Percentiles rank a stretch among this genome's conserved stretches.
Evolutionary conservation across 2,329 filamentous ascomycete genomes (phyloP).

Genomic region (Paradendryphiella salina): DNA sequence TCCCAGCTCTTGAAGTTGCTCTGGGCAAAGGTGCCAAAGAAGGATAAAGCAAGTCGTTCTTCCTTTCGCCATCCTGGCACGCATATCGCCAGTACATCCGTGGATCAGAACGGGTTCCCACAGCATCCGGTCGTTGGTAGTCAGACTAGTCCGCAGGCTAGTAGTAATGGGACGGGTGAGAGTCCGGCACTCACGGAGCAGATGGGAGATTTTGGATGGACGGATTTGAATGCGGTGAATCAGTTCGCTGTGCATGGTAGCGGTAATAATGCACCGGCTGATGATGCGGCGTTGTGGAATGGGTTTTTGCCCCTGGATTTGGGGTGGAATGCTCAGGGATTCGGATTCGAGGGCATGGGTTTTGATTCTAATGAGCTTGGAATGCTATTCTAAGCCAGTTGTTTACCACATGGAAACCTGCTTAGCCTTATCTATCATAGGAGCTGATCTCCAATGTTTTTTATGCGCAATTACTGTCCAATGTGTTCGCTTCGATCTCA

Average conservation of each 20-base stretch:
- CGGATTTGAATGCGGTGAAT: constrained; percentile 53
- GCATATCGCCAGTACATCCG: constrained; percentile 30
- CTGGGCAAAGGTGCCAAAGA: constrained; percentile 52
- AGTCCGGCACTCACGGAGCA: constrained; percentile 51
- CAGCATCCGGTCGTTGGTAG: constrained; percentile 17
- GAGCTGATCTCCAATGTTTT: no score
- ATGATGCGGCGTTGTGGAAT: constrained; percentile 40
- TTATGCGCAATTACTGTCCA: no score
- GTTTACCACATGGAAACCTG: no score
- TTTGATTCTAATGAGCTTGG: constrained; percentile 35
- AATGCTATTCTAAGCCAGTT: constrained; percentile 32
- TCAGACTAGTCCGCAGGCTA: constrained; percentile 42
- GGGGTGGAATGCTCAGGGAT: constrained; percentile 40
- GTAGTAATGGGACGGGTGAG: constrained; percentile 44
- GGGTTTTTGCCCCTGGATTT: constrained; percentile 47
- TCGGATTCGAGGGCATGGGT: constrained; percentile 38
- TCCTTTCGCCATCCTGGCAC: constrained; percentile 42
- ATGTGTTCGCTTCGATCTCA: no score
- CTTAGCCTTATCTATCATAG: no score
- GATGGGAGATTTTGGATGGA: constrained; percentile 57
- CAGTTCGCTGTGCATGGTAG: constrained; percentile 54
- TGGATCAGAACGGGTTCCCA: constrained; percentile 33
- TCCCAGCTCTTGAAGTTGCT: constrained; percentile 52
- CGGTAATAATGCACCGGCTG: constrained; percentile 28
- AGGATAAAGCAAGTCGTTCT: constrained; percentile 33